Conservation (phyloP, 768 basidiomycete genomes). For the Imleria badia region DNA sequence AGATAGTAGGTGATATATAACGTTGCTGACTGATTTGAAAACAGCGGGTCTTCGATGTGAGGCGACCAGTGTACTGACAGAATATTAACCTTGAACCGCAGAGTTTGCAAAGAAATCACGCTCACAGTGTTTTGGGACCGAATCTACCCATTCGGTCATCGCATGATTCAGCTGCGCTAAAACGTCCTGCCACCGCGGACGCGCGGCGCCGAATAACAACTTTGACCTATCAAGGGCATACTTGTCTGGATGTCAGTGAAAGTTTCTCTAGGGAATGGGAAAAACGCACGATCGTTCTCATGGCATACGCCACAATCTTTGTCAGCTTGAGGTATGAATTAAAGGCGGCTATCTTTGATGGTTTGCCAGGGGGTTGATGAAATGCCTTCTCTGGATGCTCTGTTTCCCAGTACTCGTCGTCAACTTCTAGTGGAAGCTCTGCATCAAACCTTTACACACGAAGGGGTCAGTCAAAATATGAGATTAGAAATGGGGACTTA, state of each 20-base stretch:
- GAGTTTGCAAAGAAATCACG: conserved; percentile 2
- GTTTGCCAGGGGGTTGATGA: conserved; percentile 63
- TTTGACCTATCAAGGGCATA: conserved; percentile 73
- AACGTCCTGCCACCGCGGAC: conserved; percentile 55
- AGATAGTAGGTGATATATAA: conserved; percentile 61
- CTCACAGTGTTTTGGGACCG: conserved; percentile 67
- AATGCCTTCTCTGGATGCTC: conserved; percentile 51
- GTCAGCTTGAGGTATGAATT: conserved; percentile 63
- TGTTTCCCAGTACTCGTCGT: conserved; percentile 76
- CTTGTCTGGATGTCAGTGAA: conserved; percentile 26
- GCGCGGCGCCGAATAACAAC: conserved; percentile 50
- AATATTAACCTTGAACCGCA: background rate
- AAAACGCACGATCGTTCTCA: conserved; percentile 65
- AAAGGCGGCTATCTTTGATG: conserved; percentile 60
- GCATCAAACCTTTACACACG: conserved; percentile 69
- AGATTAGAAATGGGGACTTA: conserved; percentile 32
- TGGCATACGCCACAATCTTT: conserved; percentile 65
- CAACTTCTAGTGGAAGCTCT: conserved; percentile 78
- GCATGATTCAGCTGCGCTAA: conserved; percentile 67
- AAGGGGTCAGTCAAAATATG: conserved; percentile 3
- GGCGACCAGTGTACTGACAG: conserved; percentile 59
- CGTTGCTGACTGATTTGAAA: conserved; percentile 57
- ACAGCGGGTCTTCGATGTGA: conserved; percentile 43
- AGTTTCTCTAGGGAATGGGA: background rate
- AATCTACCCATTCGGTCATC: conserved; percentile 70